A percentile compares a stretch with the other conserved stretches of the same genome.
These are phyloP conservation scores for Cylindrodendrum hubeiense DNA, from an alignment of 2,329 filamentous ascomycete species.

Conservation along the genomic window DNA sequence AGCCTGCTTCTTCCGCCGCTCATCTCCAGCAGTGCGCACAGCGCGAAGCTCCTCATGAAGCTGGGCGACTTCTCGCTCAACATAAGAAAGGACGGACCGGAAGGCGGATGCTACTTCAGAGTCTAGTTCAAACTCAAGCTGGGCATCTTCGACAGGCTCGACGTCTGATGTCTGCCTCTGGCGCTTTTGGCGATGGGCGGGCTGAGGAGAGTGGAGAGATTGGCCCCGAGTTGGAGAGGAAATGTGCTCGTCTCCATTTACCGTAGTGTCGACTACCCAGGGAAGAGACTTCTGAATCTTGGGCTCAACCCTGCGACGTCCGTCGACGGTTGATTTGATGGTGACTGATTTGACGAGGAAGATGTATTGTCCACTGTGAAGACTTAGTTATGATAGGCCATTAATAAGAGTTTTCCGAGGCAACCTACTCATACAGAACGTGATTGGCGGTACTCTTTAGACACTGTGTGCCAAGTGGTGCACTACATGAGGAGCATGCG, in stretches of 20 bases:
- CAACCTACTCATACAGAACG: slow-evolving; percentile 52
- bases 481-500: slow-evolving; percentile 47
- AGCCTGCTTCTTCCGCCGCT: slow-evolving; percentile 42
- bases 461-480: slow-evolving; percentile 52
- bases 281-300: slow-evolving; percentile 50
- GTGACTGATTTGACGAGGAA: slow-evolving; percentile 47
- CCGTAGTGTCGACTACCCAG: slow-evolving; percentile 38
- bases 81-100: slow-evolving; percentile 49
- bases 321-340: slow-evolving; percentile 36
- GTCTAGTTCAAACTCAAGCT: slow-evolving; percentile 51
- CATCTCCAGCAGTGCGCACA: background rate
- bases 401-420: background rate
- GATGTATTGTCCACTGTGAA: slow-evolving; percentile 52
- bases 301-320: slow-evolving; percentile 44
- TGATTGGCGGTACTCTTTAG: slow-evolving; percentile 51
- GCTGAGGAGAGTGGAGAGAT: background rate
- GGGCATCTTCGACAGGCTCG: slow-evolving; percentile 37
- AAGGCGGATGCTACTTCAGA: slow-evolving; percentile 52
- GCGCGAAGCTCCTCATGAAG: slow-evolving; percentile 30
- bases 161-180: background rate
- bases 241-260: slow-evolving; percentile 14
- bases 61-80: slow-evolving; percentile 49
- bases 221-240: background rate
- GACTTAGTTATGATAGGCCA: slow-evolving; percentile 12
- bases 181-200: background rate